Evolutionary conservation across 495 filamentous ascomycete species (phyloP).

Genomic region (Aspergillus bertholletiae): DNA sequence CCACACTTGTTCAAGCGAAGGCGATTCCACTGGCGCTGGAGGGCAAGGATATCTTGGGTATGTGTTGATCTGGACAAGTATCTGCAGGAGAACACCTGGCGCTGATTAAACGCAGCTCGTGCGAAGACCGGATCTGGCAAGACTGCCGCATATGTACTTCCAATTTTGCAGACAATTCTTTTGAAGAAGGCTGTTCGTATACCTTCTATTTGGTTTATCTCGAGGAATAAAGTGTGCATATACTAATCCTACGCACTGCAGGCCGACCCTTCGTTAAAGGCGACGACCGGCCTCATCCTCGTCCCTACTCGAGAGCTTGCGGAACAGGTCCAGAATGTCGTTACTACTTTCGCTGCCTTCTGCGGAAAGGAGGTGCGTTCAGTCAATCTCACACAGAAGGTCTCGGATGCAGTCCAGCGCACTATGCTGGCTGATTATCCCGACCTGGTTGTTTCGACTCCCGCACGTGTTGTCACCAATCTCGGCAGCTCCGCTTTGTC

Average conservation of each 20-base stretch:
- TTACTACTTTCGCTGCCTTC: slow-evolving; percentile 70
- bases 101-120: neutral
- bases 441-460: slow-evolving; percentile 87
- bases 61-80: neutral
- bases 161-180: slow-evolving; percentile 76
- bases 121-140: slow-evolving; percentile 70
- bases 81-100: slow-evolving; percentile 20
- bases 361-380: slow-evolving; percentile 78
- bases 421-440: slow-evolving; percentile 83
- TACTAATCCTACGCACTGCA: slow-evolving; percentile 11
- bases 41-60: slow-evolving; percentile 83
- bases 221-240: neutral
- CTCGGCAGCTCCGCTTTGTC: slow-evolving; percentile 66
- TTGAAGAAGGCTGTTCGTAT: slow-evolving; percentile 64
- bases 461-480: slow-evolving; percentile 68
- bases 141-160: slow-evolving; percentile 95
- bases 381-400: slow-evolving; percentile 82
- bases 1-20: slow-evolving; percentile 80
- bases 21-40: slow-evolving; percentile 88
- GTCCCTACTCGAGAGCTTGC: slow-evolving; percentile 94
- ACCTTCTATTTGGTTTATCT: neutral
- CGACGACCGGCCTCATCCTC: slow-evolving; percentile 71
- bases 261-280: slow-evolving; percentile 39
- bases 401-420: slow-evolving; percentile 80
- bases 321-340: slow-evolving; percentile 75